phyloP scores from a whole-genome alignment of 139 green algal species.

The Chlamydomonas incerta region DNA sequence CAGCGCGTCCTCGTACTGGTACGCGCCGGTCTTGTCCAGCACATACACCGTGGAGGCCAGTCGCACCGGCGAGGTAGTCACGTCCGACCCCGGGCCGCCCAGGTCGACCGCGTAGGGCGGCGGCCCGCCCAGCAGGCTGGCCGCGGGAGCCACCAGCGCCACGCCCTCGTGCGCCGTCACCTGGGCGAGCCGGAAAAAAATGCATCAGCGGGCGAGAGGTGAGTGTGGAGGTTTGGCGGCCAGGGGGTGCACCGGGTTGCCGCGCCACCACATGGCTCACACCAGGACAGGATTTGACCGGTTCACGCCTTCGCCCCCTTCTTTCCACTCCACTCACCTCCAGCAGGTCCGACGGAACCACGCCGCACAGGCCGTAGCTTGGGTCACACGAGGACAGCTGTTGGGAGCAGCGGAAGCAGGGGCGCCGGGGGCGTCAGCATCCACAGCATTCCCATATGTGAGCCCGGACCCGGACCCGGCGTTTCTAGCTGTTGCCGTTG shows the following conservation, averaged over 20 bases:
- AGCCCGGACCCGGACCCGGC: too few relatives aligned
- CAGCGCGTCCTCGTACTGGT: not conserved
- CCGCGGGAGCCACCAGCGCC: not conserved
- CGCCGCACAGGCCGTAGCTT: not conserved
- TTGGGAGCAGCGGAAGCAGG: not conserved
- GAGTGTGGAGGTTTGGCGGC: too few relatives aligned
- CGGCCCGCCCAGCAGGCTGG: not conserved
- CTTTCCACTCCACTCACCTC: slow-evolving; percentile 20
- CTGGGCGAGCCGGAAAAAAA: not conserved
- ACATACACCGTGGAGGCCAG: not conserved
- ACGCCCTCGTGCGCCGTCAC: slow-evolving; percentile 27
- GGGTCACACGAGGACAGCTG: slow-evolving; percentile 38
- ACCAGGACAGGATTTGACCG: too few relatives aligned
- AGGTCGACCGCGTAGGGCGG: slow-evolving; percentile 8
- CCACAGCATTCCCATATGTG: too few relatives aligned
- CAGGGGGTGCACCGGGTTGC: too few relatives aligned
- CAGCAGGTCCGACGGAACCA: not conserved
- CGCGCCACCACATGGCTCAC: too few relatives aligned
- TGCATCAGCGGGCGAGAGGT: too few relatives aligned
- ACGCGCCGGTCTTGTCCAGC: not conserved
- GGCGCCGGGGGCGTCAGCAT: too few relatives aligned
- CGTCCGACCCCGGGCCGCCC: not conserved
- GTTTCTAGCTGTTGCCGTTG: too few relatives aligned
- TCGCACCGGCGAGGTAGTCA: not conserved
- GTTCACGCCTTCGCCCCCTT: too few relatives aligned